Evolutionary conservation across 345 rosid genomes (phyloP).

Genomic region (Populus ilicifolia): DNA sequence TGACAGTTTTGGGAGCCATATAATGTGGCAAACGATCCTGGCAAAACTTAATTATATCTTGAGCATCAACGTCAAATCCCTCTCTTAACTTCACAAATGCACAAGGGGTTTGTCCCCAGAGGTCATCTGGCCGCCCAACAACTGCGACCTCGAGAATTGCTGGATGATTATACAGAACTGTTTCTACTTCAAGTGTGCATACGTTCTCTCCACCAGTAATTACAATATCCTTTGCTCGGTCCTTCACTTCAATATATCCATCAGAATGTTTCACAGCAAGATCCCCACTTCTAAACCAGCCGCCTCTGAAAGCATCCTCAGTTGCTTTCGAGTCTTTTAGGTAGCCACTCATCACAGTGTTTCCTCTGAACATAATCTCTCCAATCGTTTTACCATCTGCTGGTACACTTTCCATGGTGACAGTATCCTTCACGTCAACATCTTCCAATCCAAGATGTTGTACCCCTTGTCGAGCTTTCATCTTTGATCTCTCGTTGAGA

Average conservation of each 20-base stretch:
- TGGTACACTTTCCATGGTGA: constrained; percentile 50
- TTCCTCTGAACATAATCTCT: constrained; percentile 69
- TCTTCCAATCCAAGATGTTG: constrained; percentile 66
- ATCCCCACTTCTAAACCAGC: constrained; percentile 80
- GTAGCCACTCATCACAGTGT: constrained; percentile 80
- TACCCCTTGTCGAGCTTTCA: constrained; percentile 74
- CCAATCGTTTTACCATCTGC: constrained; percentile 58
- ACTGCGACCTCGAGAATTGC: constrained; percentile 76
- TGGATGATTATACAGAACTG: constrained; percentile 53
- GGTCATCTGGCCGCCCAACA: constrained; percentile 64
- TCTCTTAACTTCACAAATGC: constrained; percentile 74
- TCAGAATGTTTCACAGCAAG: constrained; percentile 69
- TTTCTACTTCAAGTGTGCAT: constrained; percentile 61
- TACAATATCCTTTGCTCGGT: constrained; percentile 63
- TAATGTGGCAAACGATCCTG: constrained; percentile 16
- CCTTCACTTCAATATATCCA: constrained; percentile 71
- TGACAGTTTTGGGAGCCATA: constrained; percentile 23
- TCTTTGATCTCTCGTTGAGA: constrained; percentile 32
- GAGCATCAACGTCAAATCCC: constrained; percentile 21
- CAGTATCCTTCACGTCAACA: constrained; percentile 55
- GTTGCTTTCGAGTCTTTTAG: constrained; percentile 57
- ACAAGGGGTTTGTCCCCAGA: constrained; percentile 88
- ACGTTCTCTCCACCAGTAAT: constrained; percentile 86
- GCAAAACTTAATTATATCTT: constrained; percentile 19
- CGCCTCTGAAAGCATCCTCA: constrained; percentile 51